These are phyloP conservation scores for Chlamydomonas reinhardtii DNA, from an alignment of 163 green algal genomes.

Conservation along the genomic window DNA sequence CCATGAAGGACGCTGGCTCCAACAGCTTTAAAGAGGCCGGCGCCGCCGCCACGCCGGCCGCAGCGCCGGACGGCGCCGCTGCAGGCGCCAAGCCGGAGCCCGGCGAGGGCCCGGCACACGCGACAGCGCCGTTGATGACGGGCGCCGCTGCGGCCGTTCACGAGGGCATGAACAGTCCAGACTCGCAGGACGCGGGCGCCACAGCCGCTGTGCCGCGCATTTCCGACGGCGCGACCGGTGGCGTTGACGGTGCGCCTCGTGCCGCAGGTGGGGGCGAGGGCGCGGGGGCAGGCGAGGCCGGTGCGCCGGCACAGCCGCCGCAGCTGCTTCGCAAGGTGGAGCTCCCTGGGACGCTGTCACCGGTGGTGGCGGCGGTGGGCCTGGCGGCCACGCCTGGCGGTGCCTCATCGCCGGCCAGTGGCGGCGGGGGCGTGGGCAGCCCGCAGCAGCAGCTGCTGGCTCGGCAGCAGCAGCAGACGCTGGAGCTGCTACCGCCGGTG, in stretches of 20 bases:
- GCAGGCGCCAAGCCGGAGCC: neutral
- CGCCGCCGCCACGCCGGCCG: too few relatives aligned
- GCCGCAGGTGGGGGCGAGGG: too few relatives aligned
- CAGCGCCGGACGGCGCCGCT: conserved; percentile 7
- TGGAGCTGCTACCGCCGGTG: conserved; percentile 32
- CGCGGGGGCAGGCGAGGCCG: too few relatives aligned
- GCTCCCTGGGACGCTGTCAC: too few relatives aligned
- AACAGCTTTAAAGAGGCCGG: too few relatives aligned
- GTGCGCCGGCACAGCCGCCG: too few relatives aligned
- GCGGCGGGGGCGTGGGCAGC: neutral
- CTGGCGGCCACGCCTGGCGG: neutral
- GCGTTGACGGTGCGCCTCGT: too few relatives aligned
- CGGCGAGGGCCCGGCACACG: neutral
- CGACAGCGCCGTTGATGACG: neutral
- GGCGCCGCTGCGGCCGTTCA: neutral
- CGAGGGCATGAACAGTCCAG: conserved; percentile 39
- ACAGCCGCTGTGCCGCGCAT: neutral
- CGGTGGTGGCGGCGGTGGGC: neutral
- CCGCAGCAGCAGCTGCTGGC: neutral
- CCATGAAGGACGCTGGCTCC: neutral
- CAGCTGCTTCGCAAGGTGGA: too few relatives aligned
- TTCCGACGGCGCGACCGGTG: too few relatives aligned
- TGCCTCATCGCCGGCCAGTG: too few relatives aligned
- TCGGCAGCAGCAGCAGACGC: conserved; percentile 39
- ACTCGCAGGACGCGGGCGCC: neutral